Evolutionary conservation across 2,329 filamentous ascomycete species (phyloP).

Genomic region (Bipolaris cookei): DNA sequence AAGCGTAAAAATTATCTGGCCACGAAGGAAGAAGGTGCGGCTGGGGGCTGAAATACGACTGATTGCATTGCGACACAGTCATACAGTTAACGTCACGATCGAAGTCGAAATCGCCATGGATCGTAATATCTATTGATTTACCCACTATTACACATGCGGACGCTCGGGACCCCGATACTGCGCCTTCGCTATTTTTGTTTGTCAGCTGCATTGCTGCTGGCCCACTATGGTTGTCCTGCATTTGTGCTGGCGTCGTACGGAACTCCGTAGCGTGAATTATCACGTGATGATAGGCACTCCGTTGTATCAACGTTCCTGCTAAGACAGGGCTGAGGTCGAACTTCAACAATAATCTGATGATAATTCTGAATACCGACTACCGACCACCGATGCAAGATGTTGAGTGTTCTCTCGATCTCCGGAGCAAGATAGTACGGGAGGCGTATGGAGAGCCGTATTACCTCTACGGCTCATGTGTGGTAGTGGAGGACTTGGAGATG

Average conservation of each 20-base stretch:
- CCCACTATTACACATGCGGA: background rate
- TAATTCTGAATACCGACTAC: background rate
- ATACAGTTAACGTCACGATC: background rate
- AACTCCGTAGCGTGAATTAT: constrained; percentile 5
- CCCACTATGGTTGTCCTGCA: background rate
- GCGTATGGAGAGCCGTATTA: constrained; percentile 1
- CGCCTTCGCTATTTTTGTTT: background rate
- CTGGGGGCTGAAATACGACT: background rate
- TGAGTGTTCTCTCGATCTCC: background rate
- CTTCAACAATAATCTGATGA: background rate
- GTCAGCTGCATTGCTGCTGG: background rate
- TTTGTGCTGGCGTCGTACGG: constrained; percentile 5
- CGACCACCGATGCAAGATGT: background rate
- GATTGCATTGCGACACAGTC: background rate
- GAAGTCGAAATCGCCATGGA: background rate
- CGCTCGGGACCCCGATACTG: background rate
- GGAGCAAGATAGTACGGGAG: background rate
- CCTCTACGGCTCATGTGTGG: background rate
- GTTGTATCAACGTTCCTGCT: background rate
- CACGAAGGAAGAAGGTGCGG: background rate
- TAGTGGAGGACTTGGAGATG: background rate
- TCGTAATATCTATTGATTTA: background rate
- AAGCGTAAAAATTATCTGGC: background rate
- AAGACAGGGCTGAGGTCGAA: background rate
- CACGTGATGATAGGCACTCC: background rate